phyloP scores from a whole-genome alignment of 2,329 filamentous ascomycete genomes.

The Trichoderma sp. region DNA sequence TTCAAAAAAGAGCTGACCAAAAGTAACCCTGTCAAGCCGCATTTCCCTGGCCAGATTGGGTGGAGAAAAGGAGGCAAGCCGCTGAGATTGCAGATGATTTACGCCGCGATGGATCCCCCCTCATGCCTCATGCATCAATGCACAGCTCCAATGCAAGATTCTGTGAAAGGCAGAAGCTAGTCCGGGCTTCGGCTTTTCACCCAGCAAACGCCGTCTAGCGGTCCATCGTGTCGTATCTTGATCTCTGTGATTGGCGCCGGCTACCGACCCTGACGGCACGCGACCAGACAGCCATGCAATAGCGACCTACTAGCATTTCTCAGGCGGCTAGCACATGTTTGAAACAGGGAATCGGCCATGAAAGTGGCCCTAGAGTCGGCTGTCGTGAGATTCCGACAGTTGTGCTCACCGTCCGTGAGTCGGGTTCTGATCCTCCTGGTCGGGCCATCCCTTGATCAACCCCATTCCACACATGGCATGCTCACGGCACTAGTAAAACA shows the following conservation, averaged over 20 bases:
- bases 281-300: neutral
- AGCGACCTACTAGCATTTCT: neutral
- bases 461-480: neutral
- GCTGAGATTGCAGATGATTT: constrained; percentile 16
- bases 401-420: neutral
- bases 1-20: constrained; percentile 1
- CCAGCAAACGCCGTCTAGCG: neutral
- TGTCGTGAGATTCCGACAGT: neutral
- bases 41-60: constrained; percentile 19
- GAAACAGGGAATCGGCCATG: neutral
- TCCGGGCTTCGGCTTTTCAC: neutral
- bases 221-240: neutral
- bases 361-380: neutral
- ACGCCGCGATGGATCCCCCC: neutral
- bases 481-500: neutral
- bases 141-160: neutral
- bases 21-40: neutral
- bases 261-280: constrained; percentile 4
- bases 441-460: neutral
- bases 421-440: neutral
- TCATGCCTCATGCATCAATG: constrained; percentile 9
- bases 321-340: neutral
- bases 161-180: neutral
- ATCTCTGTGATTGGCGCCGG: constrained; percentile 1
- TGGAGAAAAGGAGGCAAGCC: constrained; percentile 18